Percentiles rank a stretch among this genome's conserved stretches.
Evolutionary conservation across 345 rosid species (phyloP).

Genomic region (Moricandia arvensis): DNA sequence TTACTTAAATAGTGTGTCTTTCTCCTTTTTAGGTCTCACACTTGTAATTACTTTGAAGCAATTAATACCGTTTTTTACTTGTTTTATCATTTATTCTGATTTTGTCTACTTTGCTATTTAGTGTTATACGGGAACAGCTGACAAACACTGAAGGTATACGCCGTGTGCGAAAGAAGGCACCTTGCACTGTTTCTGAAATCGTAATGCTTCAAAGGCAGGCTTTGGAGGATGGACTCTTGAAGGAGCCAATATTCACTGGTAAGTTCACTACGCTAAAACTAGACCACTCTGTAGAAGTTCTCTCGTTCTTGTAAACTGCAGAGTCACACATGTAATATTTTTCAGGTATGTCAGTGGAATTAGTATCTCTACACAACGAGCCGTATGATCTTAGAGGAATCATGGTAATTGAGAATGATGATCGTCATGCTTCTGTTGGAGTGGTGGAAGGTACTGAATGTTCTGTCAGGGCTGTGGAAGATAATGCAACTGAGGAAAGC

Average conservation of each 20-base stretch:
- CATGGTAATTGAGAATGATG: constrained; percentile 47
- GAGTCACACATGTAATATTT: constrained; percentile 17
- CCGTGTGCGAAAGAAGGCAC: constrained; percentile 94
- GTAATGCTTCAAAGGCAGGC: constrained; percentile 76
- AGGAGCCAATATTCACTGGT: constrained; percentile 71
- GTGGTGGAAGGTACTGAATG: constrained; percentile 42
- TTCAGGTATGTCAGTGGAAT: constrained; percentile 74
- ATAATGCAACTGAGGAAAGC: constrained; percentile 41
- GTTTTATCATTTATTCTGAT: constrained; percentile 30
- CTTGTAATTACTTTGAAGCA: not conserved
- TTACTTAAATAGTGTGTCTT: not conserved
- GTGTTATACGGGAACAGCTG: constrained; percentile 83
- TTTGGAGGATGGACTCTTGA: constrained; percentile 70
- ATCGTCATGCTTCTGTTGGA: constrained; percentile 41
- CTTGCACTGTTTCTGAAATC: constrained; percentile 88
- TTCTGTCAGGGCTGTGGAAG: constrained; percentile 39
- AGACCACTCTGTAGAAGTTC: not conserved
- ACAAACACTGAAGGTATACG: constrained; percentile 86
- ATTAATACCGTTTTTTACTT: not conserved
- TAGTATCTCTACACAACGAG: constrained; percentile 55
- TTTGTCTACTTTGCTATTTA: constrained; percentile 40
- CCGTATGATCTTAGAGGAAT: constrained; percentile 64
- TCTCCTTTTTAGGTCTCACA: constrained; percentile 13
- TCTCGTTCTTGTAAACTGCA: constrained; percentile 17
- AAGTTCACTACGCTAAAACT: constrained; percentile 41